phyloP scores from a whole-genome alignment of 75 land plant species.

The Picea sitchensis region DNA sequence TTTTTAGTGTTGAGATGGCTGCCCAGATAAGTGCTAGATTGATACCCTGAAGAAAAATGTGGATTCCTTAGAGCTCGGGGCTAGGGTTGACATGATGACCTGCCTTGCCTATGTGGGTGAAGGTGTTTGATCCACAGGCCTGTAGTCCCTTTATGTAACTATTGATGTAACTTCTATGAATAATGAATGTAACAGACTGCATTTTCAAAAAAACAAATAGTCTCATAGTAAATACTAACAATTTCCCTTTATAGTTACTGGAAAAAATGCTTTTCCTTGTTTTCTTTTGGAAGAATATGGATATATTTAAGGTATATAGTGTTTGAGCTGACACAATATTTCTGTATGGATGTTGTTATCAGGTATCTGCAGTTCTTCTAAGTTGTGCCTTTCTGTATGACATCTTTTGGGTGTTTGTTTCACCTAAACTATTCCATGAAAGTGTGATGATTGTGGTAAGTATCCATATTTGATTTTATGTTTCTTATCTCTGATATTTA shows the following conservation, averaged over 20 bases:
- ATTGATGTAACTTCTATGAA: background rate
- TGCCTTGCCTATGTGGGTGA: background rate
- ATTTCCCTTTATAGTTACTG: background rate
- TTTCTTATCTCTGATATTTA: background rate
- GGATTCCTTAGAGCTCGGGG: background rate
- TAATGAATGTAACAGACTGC: background rate
- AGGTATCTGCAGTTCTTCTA: conserved; percentile 93
- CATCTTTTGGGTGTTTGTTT: conserved; percentile 96
- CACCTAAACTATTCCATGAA: conserved; percentile 68
- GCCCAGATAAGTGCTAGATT: no score
- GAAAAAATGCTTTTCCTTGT: background rate
- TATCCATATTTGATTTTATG: conserved; percentile 5
- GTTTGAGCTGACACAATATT: background rate
- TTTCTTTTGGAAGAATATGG: background rate
- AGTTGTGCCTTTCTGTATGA: conserved; percentile 91
- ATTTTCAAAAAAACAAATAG: background rate
- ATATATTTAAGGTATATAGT: background rate
- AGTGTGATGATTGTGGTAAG: conserved; percentile 99
- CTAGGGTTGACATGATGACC: background rate
- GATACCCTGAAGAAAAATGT: no score
- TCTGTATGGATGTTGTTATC: background rate
- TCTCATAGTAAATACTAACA: no score
- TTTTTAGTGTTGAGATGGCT: no score
- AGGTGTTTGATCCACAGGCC: background rate
- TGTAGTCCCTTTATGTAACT: background rate